Base-by-base conservation (phyloP, 2,329 filamentous ascomycete genomes). In the Colletotrichum filicis region DNA sequence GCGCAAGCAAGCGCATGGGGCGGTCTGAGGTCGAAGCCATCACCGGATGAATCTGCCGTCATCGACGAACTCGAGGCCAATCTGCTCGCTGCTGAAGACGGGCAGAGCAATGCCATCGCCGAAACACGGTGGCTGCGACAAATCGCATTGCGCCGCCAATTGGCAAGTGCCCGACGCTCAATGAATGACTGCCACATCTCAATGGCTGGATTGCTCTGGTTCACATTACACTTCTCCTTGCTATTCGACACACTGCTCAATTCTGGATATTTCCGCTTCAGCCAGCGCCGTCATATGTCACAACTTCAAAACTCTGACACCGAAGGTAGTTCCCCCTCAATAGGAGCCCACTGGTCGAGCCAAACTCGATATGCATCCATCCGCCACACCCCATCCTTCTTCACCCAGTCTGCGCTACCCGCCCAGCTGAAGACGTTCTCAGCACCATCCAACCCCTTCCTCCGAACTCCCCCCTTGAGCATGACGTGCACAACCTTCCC, bases 361-460 rank as follows among this genome's bases (percentile, higher is more conserved):
- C 73, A 74, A 30, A 74, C 73, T 61, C 68, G 69, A 57, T 74
- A 74, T 42, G 57, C 52, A 26, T 61, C 65, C 73, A 74, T 74
- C 61, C 70, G 69, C 73, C 73, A 74, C n/a, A 56, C 69, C 9
- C 63, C 69, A 52, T 68, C 60, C 28, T 73, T 52, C 63, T 65
- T 66, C 56, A 57, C 22, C 73, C 73, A 74, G n/a, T 67, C 69
- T 19, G 73, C 73, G n/a, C 73, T 72, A 5, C 73, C 73, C n/a
- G 73, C 73, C 73, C 73, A 74, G 49, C 64, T 73, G 57, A 74
- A 69, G 2, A 53, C 46, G 28, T 8, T 59, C 35, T 73, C 69
- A 19, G 7, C 35, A 16, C 65, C 65, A 28, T 73, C 69, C 64
- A 73, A 42, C 30, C 69, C 63, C 56, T 59, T 72, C 42, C 73